These are phyloP conservation scores for Pterula multifida DNA, from an alignment of 1,284 basidiomycete genomes.

Conservation along the genomic window DNA sequence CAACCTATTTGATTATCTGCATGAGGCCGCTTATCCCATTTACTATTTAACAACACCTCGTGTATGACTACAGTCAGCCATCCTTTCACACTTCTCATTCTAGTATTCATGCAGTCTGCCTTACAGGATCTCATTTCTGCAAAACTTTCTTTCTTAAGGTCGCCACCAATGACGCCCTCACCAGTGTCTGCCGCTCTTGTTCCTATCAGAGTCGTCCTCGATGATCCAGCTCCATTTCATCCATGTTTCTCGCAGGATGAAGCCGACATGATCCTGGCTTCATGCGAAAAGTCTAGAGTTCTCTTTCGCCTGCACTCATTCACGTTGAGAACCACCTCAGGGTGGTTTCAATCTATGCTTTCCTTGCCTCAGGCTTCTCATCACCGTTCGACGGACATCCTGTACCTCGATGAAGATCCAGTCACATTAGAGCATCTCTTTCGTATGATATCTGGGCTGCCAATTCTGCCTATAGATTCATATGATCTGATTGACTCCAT, in stretches of 20 bases:
- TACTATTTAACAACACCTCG: not conserved
- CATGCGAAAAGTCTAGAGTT: conserved; percentile 12
- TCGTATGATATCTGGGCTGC: conserved; percentile 46
- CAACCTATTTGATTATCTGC: too few species aligned
- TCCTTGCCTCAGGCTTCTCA: conserved; percentile 31
- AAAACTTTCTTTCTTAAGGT: not conserved
- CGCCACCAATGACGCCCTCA: not conserved
- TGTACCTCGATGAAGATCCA: conserved; percentile 45
- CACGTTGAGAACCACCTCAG: conserved; percentile 49
- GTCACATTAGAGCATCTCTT: conserved; percentile 41
- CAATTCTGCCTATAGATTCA: conserved; percentile 33
- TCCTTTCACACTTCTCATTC: not conserved
- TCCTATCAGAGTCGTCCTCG: not conserved
- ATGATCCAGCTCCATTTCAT: not conserved
- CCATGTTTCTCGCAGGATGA: not conserved
- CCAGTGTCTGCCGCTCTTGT: not conserved
- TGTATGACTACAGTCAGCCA: not conserved
- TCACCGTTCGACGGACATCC: conserved; percentile 20
- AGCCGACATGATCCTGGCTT: not conserved
- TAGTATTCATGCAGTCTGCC: not conserved
- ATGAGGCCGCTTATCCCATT: not conserved
- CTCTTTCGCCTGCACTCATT: conserved; percentile 46
- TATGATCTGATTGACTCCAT: conserved; percentile 42
- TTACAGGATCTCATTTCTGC: not conserved
- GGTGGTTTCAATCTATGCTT: conserved; percentile 49